phyloP scores from a whole-genome alignment of 352 stramenopile genomes.

The Discostella stelligera region DNA sequence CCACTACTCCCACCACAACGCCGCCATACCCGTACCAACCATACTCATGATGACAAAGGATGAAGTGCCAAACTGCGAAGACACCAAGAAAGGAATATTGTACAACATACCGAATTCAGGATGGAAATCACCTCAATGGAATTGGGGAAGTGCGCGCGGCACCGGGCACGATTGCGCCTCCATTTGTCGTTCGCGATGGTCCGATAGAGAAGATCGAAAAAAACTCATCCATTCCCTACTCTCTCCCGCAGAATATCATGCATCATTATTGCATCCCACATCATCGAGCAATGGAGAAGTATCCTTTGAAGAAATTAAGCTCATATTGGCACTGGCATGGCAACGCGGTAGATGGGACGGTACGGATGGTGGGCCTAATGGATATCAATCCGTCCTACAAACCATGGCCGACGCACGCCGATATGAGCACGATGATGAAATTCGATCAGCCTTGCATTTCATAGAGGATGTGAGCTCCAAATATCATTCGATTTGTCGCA shows the following conservation, averaged over 20 bases:
- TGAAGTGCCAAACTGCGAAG: neutral
- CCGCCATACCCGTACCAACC: neutral
- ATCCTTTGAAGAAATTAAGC: constrained; percentile 80
- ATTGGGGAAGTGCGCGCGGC: constrained; percentile 74
- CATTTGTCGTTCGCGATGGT: constrained; percentile 68
- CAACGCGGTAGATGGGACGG: constrained; percentile 68
- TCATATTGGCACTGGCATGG: constrained; percentile 74
- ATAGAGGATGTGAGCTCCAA: constrained; percentile 66
- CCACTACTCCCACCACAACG: neutral
- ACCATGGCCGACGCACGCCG: constrained; percentile 64
- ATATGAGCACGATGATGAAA: constrained; percentile 68
- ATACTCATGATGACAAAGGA: neutral
- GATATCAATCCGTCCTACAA: constrained; percentile 66
- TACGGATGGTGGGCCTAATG: constrained; percentile 50
- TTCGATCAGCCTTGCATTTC: constrained; percentile 52
- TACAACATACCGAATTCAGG: constrained; percentile 74
- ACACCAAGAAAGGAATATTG: constrained; percentile 33
- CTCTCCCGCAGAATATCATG: constrained; percentile 26
- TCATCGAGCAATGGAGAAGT: constrained; percentile 20
- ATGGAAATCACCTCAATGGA: constrained; percentile 74
- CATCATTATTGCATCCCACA: constrained; percentile 2
- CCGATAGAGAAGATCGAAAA: constrained; percentile 33
- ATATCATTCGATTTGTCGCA: constrained; percentile 35
- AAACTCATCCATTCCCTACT: constrained; percentile 60
- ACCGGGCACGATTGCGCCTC: constrained; percentile 79